Evolutionary conservation across 75 land plant genomes (phyloP), one percentile per base, ranked within the genome.

Genomic region (Pseudotsuga menziesii): DNA sequence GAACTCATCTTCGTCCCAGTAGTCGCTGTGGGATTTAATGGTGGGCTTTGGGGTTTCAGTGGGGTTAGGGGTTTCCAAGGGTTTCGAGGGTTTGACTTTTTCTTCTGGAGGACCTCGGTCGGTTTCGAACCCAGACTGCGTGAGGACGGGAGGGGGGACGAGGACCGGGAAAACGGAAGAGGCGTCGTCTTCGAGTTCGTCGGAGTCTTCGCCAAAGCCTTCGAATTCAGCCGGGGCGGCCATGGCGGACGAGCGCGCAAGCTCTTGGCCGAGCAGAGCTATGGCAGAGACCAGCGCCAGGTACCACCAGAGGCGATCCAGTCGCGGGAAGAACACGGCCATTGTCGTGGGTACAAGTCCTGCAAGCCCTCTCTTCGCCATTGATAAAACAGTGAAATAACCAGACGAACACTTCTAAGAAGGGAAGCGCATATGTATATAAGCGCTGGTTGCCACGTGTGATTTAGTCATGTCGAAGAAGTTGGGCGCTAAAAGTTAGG

Each of bases 1-100:
- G 78, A 95, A 95, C 57, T 95, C 98, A 60, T 95, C 98, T 80
- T 95, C 98, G 75, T 95, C 98, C 98, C 97, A 95, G 76, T 79
- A 87, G n/a, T 95, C 94, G 56, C 80, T 67, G 4, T 63, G 77
- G 39, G 41, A 73, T 27, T 75, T 23, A 15, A 17, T 76, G 75
- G 39, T 54, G 48, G 67, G 80, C 25, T 70, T 26, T 74, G 62
- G 54, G 6, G 52, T 67, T 58, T 3, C 23, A 9, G 23, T 85
- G 79, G 12, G 78, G 61, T 13, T 79, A 61, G 16, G 20, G 61
- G 25, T 39, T 60, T 73, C 39, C 5, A 55, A 3, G 58, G 56
- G 29, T 54, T 80, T 58, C 17, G 8, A 16, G 32, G 22, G 6
- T 6, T 23, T 22, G 79, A 16, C 17, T 39, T 57, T 66, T 19